A percentile compares a stretch with the other conserved stretches of the same genome.
Evolutionary conservation across 345 rosid genomes (phyloP).

Genomic region (Kernera saxatilis): DNA sequence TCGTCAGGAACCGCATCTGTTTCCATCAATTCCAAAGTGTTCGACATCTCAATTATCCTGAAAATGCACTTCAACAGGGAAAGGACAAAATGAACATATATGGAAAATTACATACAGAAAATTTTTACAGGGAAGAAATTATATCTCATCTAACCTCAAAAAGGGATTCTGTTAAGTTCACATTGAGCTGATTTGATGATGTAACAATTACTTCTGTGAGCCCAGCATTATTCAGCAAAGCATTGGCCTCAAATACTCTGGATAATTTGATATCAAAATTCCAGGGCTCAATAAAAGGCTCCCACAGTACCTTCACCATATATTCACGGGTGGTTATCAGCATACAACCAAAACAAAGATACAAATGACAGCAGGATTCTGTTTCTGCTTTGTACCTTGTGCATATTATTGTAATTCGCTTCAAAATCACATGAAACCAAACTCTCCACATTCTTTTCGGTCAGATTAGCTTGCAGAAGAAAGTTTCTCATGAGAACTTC

Average conservation of each 20-base stretch:
- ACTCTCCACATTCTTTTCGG: constrained; percentile 44
- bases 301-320: constrained; percentile 68
- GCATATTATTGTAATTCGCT: constrained; percentile 77
- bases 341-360: constrained; percentile 3
- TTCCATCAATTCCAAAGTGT: constrained; percentile 49
- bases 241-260: constrained; percentile 45
- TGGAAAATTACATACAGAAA: not conserved
- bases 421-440: constrained; percentile 56
- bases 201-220: constrained; percentile 55
- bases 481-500: constrained; percentile 59
- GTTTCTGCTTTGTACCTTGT: constrained; percentile 49
- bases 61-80: constrained; percentile 50
- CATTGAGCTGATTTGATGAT: constrained; percentile 63
- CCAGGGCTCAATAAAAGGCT: constrained; percentile 95
- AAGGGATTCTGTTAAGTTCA: constrained; percentile 74
- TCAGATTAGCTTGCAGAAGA: constrained; percentile 38
- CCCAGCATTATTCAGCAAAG: constrained; percentile 47
- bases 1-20: constrained; percentile 37
- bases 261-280: constrained; percentile 49
- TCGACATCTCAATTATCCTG: constrained; percentile 72
- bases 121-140: not conserved
- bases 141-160: constrained; percentile 54
- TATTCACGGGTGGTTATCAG: constrained; percentile 9
- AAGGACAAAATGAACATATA: constrained; percentile 5
- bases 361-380: constrained; percentile 1